phyloP scores from a whole-genome alignment of 2,329 filamentous ascomycete species.

The Mycocentrospora acerina region DNA sequence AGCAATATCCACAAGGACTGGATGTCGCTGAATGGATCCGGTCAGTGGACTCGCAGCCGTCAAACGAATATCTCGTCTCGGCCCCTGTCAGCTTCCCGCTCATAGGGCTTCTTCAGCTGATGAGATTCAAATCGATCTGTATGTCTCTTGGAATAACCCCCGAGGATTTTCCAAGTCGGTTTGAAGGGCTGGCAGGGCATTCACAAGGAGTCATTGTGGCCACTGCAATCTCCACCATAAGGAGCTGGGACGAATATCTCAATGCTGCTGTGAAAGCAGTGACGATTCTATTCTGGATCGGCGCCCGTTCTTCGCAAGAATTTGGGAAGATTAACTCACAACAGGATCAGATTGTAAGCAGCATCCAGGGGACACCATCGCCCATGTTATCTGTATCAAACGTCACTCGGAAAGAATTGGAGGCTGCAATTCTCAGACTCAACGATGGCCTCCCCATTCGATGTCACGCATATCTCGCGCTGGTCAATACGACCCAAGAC shows the following conservation, averaged over 20 bases:
- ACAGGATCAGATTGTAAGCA: slow-evolving; percentile 14
- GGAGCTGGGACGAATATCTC: slow-evolving; percentile 40
- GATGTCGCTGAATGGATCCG: slow-evolving; percentile 32
- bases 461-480: slow-evolving; percentile 20
- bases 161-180: slow-evolving; percentile 27
- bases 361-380: slow-evolving; percentile 23
- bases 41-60: slow-evolving; percentile 27
- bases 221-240: slow-evolving; percentile 35
- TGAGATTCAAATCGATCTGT: slow-evolving; percentile 23
- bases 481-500: slow-evolving; percentile 35
- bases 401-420: slow-evolving; percentile 14
- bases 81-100: slow-evolving; percentile 45
- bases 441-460: slow-evolving; percentile 27
- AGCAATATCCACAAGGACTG: slow-evolving; percentile 18
- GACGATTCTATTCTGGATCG: slow-evolving; percentile 41
- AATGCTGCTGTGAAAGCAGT: slow-evolving; percentile 26
- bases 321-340: slow-evolving; percentile 8
- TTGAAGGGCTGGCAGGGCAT: slow-evolving; percentile 38
- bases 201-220: slow-evolving; percentile 44
- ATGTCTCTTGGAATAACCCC: slow-evolving; percentile 29
- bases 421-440: slow-evolving; percentile 15
- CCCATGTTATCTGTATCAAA: slow-evolving; percentile 34
- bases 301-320: slow-evolving; percentile 27
- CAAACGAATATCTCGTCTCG: slow-evolving; percentile 35
- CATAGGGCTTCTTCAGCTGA: slow-evolving; percentile 40